phyloP scores from a whole-genome alignment of 1,284 basidiomycete species.

The Wolfiporia cocos region DNA sequence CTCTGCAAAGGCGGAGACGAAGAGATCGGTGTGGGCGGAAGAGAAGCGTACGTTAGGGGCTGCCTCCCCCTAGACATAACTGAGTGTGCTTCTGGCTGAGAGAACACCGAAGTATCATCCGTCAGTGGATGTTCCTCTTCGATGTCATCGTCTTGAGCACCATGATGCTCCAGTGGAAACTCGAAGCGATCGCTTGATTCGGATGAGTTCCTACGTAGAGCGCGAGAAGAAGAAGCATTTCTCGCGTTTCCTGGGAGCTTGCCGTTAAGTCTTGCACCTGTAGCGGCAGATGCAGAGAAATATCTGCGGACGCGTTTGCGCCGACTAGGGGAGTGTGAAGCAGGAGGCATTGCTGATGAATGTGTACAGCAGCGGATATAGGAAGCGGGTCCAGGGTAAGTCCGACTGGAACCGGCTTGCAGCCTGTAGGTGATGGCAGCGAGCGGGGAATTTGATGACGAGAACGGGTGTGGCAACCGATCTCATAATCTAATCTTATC shows the following conservation, averaged over 20 bases:
- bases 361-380: too few species aligned
- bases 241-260: slow-evolving; percentile 8
- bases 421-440: too few species aligned
- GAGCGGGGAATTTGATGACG: too few species aligned
- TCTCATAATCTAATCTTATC: too few species aligned
- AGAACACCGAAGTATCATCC: slow-evolving; percentile 11
- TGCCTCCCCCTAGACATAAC: too few species aligned
- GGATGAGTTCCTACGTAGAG: slow-evolving; percentile 17
- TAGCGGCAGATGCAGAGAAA: slow-evolving; percentile 23
- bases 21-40: slow-evolving; percentile 64
- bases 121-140: slow-evolving; percentile 17
- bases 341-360: slow-evolving; percentile 15
- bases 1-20: slow-evolving; percentile 35
- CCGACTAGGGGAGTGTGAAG: slow-evolving; percentile 23
- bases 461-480: too few species aligned
- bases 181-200: slow-evolving; percentile 16
- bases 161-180: slow-evolving; percentile 14
- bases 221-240: slow-evolving; percentile 9
- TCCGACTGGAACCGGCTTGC: too few species aligned
- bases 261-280: slow-evolving; percentile 18
- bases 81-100: slow-evolving; percentile 14
- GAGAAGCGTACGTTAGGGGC: slow-evolving; percentile 52
- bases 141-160: slow-evolving; percentile 16
- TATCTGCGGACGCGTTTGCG: slow-evolving; percentile 23
- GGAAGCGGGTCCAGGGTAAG: neutral